phyloP scores from a whole-genome alignment of 2,329 filamentous ascomycete genomes.

The Cercospora sp. region DNA sequence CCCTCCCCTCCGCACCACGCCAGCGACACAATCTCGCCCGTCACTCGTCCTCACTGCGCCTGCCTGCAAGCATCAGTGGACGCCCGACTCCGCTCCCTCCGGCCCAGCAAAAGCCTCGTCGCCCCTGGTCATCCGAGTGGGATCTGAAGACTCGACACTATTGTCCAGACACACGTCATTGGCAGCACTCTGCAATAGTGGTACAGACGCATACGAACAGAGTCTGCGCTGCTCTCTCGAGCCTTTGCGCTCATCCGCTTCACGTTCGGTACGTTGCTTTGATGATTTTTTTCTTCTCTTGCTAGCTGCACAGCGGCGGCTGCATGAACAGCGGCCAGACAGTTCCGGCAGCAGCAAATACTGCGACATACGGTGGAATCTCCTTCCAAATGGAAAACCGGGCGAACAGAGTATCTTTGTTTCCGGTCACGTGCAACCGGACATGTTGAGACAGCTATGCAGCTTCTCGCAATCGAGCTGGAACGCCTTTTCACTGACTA shows the following conservation, averaged over 20 bases:
- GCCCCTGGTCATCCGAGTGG: conserved; percentile 1
- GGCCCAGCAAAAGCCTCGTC: not conserved
- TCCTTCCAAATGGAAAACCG: not conserved
- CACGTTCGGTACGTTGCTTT: conserved; percentile 33
- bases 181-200: not conserved
- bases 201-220: not conserved
- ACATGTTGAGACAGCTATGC: conserved; percentile 3
- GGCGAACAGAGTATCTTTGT: not conserved
- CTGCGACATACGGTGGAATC: not conserved
- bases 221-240: conserved; percentile 18
- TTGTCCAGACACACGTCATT: not conserved
- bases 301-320: not conserved
- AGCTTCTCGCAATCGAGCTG: conserved; percentile 4
- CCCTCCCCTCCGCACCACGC: not conserved
- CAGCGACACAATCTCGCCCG: not conserved
- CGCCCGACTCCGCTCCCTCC: not conserved
- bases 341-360: not conserved
- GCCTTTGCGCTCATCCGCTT: conserved; percentile 37
- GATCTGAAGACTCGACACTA: not conserved
- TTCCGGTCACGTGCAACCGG: conserved; percentile 21
- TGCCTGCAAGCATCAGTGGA: not conserved
- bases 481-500: not conserved
- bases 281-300: conserved; percentile 10
- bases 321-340: conserved; percentile 10
- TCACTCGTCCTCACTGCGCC: not conserved